Conservation (phyloP, 1,284 basidiomycete species). For the Takashimella koratensis region DNA sequence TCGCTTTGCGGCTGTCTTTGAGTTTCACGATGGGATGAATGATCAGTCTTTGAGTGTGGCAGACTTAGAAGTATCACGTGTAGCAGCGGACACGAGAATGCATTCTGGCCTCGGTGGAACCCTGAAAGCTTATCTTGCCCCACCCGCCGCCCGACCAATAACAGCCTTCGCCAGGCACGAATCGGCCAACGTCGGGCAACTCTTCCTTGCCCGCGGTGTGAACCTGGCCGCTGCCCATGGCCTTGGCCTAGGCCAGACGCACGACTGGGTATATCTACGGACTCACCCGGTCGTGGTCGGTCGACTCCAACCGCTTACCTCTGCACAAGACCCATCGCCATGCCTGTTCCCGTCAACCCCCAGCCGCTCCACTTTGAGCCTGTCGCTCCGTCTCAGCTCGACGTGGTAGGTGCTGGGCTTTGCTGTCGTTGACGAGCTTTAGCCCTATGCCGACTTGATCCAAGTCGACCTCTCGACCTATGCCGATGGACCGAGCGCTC, state of each 20-base stretch:
- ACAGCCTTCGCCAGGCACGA: neutral
- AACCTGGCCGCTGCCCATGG: neutral
- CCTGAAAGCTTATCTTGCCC: too few relatives aligned
- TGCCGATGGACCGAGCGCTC: slow-evolving; percentile 12
- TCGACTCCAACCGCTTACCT: neutral
- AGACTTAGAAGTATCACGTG: too few relatives aligned
- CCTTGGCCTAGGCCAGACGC: neutral
- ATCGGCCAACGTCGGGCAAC: neutral
- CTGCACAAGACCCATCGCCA: neutral
- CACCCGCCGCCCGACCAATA: too few relatives aligned
- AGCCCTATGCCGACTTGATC: slow-evolving; percentile 22
- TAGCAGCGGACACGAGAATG: too few relatives aligned
- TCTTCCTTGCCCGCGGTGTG: neutral
- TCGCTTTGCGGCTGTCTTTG: too few relatives aligned
- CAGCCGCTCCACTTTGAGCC: slow-evolving; percentile 14
- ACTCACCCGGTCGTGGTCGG: neutral
- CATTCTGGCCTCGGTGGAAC: too few relatives aligned
- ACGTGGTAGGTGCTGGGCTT: slow-evolving; percentile 1
- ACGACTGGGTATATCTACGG: neutral
- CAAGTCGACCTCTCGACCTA: slow-evolving; percentile 17
- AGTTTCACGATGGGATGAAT: too few relatives aligned
- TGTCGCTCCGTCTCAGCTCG: slow-evolving; percentile 3
- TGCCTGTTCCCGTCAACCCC: neutral
- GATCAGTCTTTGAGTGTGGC: too few relatives aligned
- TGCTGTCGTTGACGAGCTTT: too few relatives aligned